These are phyloP conservation scores for Monosporozyma aquatica DNA, from an alignment of 805 yeast species.

Conservation along the genomic window DNA sequence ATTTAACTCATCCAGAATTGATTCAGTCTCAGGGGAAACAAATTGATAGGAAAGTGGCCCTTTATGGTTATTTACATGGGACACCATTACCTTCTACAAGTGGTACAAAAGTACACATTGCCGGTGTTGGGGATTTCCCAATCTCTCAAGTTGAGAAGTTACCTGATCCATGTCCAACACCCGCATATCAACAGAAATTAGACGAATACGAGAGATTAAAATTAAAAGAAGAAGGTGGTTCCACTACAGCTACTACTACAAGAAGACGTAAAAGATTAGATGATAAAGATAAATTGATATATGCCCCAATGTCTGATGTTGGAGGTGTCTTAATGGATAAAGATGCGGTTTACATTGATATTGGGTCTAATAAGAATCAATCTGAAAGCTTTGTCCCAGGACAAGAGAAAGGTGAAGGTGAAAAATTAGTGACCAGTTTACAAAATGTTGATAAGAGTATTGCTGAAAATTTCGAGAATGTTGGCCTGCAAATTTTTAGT, in stretches of 20 bases:
- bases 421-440: slow-evolving; percentile 69
- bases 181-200: slow-evolving; percentile 75
- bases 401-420: slow-evolving; percentile 74
- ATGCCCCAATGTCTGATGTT: slow-evolving; percentile 99
- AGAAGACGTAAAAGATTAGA: slow-evolving; percentile 86
- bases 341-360: slow-evolving; percentile 90
- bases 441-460: slow-evolving; percentile 60
- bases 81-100: slow-evolving; percentile 59
- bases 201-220: slow-evolving; percentile 75
- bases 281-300: slow-evolving; percentile 85
- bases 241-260: slow-evolving; percentile 48
- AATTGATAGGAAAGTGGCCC: slow-evolving; percentile 78
- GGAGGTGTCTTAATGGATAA: slow-evolving; percentile 96
- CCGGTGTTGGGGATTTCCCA: slow-evolving; percentile 89
- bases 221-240: slow-evolving; percentile 57
- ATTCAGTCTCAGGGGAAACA: slow-evolving; percentile 67
- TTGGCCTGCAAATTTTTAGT: slow-evolving; percentile 70
- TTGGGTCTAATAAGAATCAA: slow-evolving; percentile 29
- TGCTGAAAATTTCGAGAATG: slow-evolving; percentile 49
- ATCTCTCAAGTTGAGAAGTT: slow-evolving; percentile 73
- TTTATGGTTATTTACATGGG: slow-evolving; percentile 93
- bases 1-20: slow-evolving; percentile 82
- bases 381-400: slow-evolving; percentile 46
- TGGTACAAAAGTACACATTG: slow-evolving; percentile 77
- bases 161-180: slow-evolving; percentile 99